phyloP scores from a whole-genome alignment of 345 rosid species.

The Erysimum cheiranthoides region DNA sequence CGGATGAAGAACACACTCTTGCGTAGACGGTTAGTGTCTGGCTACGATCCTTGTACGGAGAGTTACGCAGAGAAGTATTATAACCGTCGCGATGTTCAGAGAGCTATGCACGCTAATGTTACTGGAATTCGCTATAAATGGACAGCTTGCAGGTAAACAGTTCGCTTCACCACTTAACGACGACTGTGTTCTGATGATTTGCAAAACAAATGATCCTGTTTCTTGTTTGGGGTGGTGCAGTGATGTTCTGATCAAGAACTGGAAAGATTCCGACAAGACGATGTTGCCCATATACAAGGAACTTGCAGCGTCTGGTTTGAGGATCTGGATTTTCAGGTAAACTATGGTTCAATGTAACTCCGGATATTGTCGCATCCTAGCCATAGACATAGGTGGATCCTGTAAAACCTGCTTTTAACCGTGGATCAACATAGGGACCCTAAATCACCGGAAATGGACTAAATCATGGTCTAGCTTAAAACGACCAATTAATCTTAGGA shows the following conservation, averaged over 20 bases:
- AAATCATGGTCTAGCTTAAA: neutral
- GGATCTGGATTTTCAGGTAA: slow-evolving; percentile 96
- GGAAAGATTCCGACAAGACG: slow-evolving; percentile 82
- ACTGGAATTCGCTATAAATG: slow-evolving; percentile 80
- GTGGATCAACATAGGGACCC: neutral
- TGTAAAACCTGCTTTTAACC: neutral
- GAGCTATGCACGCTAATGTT: slow-evolving; percentile 83
- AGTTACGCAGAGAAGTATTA: slow-evolving; percentile 86
- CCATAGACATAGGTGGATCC: neutral
- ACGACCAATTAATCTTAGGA: neutral
- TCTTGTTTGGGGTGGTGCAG: slow-evolving; percentile 47
- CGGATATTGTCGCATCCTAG: neutral
- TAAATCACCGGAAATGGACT: neutral
- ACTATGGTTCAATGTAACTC: slow-evolving; percentile 9
- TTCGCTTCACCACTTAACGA: neutral
- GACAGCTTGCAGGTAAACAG: slow-evolving; percentile 89
- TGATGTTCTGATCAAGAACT: slow-evolving; percentile 62
- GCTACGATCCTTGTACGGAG: slow-evolving; percentile 90
- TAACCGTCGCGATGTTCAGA: slow-evolving; percentile 72
- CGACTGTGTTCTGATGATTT: neutral
- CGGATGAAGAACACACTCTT: slow-evolving; percentile 67
- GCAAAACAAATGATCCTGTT: neutral
- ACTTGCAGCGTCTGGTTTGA: slow-evolving; percentile 71
- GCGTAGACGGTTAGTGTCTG: slow-evolving; percentile 58
- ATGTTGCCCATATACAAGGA: slow-evolving; percentile 78